Percentiles rank a stretch among this genome's conserved stretches.
These are phyloP conservation scores for Arthrobotrys sphaeroides DNA, from an alignment of 2,329 filamentous ascomycete species.

Conservation along the genomic window DNA sequence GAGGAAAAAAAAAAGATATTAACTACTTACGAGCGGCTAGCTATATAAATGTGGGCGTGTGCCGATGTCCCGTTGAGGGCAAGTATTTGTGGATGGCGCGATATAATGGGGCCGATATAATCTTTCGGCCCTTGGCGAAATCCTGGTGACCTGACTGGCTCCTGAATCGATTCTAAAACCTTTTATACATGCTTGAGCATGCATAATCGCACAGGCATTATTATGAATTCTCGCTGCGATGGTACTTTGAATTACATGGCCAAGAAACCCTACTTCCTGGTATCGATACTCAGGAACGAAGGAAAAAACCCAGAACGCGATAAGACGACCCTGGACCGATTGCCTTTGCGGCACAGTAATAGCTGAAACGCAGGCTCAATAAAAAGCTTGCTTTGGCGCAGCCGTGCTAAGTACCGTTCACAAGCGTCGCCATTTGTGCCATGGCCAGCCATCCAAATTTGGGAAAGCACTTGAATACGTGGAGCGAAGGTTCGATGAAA, in stretches of 20 bases:
- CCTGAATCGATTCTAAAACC: constrained; percentile 40
- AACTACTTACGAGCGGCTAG: constrained; percentile 41
- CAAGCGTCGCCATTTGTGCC: background rate
- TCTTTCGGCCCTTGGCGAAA: constrained; percentile 38
- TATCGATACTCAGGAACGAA: constrained; percentile 6
- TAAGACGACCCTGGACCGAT: constrained; percentile 21
- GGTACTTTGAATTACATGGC: constrained; percentile 19
- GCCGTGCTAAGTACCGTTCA: too few relatives aligned
- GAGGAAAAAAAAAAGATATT: constrained; percentile 26
- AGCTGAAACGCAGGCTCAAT: constrained; percentile 53
- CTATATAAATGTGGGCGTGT: constrained; percentile 51
- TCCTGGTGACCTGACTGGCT: constrained; percentile 33
- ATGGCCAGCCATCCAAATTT: background rate
- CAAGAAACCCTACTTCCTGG: background rate
- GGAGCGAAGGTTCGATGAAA: background rate
- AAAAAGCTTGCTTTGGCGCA: constrained; percentile 11
- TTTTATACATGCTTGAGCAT: constrained; percentile 36
- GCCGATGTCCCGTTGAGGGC: constrained; percentile 25
- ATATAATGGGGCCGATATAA: constrained; percentile 45
- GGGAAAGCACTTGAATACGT: background rate
- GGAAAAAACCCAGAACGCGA: constrained; percentile 8
- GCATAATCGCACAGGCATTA: constrained; percentile 40
- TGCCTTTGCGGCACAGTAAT: constrained; percentile 22
- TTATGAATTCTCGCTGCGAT: constrained; percentile 24
- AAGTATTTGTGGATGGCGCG: constrained; percentile 43